Percentiles rank a stretch among this genome's conserved stretches.
Conservation (phyloP, 495 filamentous ascomycete genomes). For the Aspergillus taichungensis region DNA sequence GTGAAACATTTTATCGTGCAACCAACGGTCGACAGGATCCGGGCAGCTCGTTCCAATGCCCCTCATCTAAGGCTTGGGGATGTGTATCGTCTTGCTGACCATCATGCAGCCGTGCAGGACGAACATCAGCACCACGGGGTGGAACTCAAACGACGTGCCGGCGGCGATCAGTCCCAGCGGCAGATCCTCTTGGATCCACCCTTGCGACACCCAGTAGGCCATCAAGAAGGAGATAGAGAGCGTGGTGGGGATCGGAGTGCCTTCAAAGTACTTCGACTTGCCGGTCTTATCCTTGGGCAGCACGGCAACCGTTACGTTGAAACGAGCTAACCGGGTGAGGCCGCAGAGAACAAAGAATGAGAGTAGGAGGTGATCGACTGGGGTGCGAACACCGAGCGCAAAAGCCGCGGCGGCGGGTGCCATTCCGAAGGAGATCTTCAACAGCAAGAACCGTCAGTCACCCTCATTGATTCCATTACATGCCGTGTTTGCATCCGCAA, state of each 20-base stretch:
- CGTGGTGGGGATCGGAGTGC: constrained; percentile 89
- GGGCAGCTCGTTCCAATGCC: constrained; percentile 1
- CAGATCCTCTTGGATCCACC: constrained; percentile 68
- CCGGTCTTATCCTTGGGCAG: constrained; percentile 86
- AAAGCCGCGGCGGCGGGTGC: constrained; percentile 82
- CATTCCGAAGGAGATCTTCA: constrained; percentile 90
- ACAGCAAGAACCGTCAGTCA: constrained; percentile 3
- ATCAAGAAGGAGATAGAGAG: constrained; percentile 72
- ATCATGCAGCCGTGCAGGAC: constrained; percentile 79
- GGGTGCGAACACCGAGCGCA: constrained; percentile 78
- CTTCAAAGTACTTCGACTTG: constrained; percentile 92
- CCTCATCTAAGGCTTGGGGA: constrained; percentile 76
- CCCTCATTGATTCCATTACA: no score
- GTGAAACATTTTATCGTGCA: constrained; percentile 11
- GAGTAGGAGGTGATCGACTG: constrained; percentile 76
- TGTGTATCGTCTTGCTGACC: constrained; percentile 89
- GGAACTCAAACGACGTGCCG: constrained; percentile 70
- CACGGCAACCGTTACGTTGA: constrained; percentile 86
- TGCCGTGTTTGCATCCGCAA: neutral
- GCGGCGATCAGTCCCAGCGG: constrained; percentile 58
- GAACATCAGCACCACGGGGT: constrained; percentile 79
- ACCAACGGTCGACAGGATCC: constrained; percentile 5
- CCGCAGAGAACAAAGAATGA: constrained; percentile 92
- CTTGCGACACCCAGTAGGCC: constrained; percentile 78
- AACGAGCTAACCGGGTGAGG: constrained; percentile 85